Evolutionary conservation across 805 yeast genomes (phyloP), one percentile per base, ranked within the genome.

Genomic region (Zygotorulaspora danielsina): DNA sequence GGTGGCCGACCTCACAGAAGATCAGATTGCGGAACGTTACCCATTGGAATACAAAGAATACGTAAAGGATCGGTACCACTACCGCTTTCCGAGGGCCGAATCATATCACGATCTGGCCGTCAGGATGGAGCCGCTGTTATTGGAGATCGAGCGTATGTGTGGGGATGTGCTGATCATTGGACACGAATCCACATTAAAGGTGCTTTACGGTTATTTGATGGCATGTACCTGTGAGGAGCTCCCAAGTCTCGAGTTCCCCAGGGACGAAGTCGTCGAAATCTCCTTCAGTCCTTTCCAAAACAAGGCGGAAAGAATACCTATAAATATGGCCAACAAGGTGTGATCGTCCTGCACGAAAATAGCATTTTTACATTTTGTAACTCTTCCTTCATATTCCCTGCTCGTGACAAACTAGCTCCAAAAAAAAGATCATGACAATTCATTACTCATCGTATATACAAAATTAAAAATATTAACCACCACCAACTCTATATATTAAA

Each of bases 71-170:
- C 96, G 96, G 2, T 93, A 93, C 57, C 97, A 93, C 63, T 90
- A 83, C 58, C 71, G 98, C 44, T 93, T 76, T 58, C 85, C 96
- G 2, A 72, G 97, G 35, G 87, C 95, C 0, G 99, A 93, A 65
- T 84, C 94, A 36, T 93, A 88, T 58, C 98, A 93, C 63, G 99
- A 93, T 63, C 72, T 93, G 41, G 97, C 98, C 0, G 82, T 93
- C 25, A 79, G 96, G 52, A 75, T 93, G 66, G 98, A 93, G 64
- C 96, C 97, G 0, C 70, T 93, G 39, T 78, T 93, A 45, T 71
- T 93, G 59, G 97, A 93, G 62, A 81, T 93, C 79, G 99, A 93
- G 62, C 75, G 97, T 51, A 81, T 84, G 75, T 76, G 85, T 38
- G 85, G 87, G 15, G 96, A 88, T 58, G 75, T 93, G 11, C 68